Base-by-base conservation (phyloP, 139 green algal species). In the Nannochloris sp. region DNA sequence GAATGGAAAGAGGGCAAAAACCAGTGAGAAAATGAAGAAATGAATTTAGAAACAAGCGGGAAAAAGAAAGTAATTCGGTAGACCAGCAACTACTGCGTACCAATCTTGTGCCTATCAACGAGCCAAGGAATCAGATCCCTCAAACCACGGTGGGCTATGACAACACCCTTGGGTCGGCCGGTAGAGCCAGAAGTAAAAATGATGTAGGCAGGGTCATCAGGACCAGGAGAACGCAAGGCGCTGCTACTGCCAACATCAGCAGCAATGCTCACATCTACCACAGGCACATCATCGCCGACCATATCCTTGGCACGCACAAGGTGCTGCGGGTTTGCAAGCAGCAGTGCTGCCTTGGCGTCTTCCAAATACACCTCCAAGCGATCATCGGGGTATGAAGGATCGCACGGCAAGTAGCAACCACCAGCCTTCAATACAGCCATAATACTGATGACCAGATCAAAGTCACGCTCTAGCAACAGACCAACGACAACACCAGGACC, bases 131-230 rank as follows among this genome's bases (percentile, higher is more conserved):
- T n/a, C 13, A 76, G 47, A 60, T 84, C 59, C n/a, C 65, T 23
- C n/a, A 83, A n/a, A 27, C 27, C 37, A 3, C 12, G 2, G 68
- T 87, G 80, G n/a, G 14, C 38, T 25, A 86, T 42, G 25, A 69
- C 27, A 25, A 79, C 63, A 36, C 80, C 79, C 67, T 89, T 89
- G 51, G 83, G 83, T 0, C 54, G 44, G 6, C 83, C 83, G 4
- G 83, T 89, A 1, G 70, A 81, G 19, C 83, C 83, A 10, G 60
- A 78, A 31, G 83, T 89, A 73, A 85, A 89, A 48, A 85, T 84
- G 39, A 81, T 68, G 69, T 86, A 85, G 14, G 72, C 72, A n/a
- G 80, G 39, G 42, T 78, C 34, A 25, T 34, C 29, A 31, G 35
- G 51, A 59, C 25, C 39, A 32, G 35, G 61, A 15, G 10, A 35